phyloP scores from a whole-genome alignment of 805 yeast species.

The Saturnispora dispora region DNA sequence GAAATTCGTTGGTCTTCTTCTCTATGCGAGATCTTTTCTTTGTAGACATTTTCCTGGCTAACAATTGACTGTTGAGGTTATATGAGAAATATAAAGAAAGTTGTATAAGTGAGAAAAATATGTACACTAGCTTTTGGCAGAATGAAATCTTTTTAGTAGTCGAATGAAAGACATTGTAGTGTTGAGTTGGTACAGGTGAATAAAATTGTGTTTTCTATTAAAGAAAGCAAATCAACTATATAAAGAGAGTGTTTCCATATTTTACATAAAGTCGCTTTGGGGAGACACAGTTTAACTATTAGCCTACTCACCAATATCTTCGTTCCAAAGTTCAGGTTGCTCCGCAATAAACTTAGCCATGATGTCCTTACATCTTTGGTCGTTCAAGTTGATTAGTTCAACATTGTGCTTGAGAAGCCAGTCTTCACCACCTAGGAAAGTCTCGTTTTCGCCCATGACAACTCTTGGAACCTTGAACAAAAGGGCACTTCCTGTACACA shows the following conservation, averaged over 20 bases:
- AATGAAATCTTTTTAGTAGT: too few relatives aligned
- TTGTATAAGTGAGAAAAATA: not conserved
- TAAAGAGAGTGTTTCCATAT: not conserved
- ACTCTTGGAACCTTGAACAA: conserved; percentile 82
- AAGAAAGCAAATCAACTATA: not conserved
- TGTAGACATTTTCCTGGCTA: conserved; percentile 10
- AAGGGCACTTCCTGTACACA: conserved; percentile 92
- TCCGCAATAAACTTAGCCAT: conserved; percentile 75
- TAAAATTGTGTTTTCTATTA: too few relatives aligned
- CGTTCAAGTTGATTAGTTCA: conserved; percentile 55
- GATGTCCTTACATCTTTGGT: conserved; percentile 53
- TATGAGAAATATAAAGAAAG: not conserved
- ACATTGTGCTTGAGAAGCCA: conserved; percentile 59
- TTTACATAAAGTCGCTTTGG: too few relatives aligned
- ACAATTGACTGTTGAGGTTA: not conserved
- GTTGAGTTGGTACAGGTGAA: not conserved
- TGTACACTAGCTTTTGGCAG: too few relatives aligned
- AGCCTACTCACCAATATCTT: conserved; percentile 54
- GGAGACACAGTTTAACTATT: too few relatives aligned
- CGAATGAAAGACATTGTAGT: not conserved
- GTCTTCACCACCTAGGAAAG: conserved; percentile 77
- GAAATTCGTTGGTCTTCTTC: not conserved
- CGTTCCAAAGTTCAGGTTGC: conserved; percentile 71
- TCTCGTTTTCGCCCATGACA: conserved; percentile 83
- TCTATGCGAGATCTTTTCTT: conserved; percentile 8